A percentile compares a stretch with the other conserved stretches of the same genome.
These are phyloP conservation scores for Curvularia sp. DNA, from an alignment of 2,329 filamentous ascomycete genomes.

Conservation along the genomic window DNA sequence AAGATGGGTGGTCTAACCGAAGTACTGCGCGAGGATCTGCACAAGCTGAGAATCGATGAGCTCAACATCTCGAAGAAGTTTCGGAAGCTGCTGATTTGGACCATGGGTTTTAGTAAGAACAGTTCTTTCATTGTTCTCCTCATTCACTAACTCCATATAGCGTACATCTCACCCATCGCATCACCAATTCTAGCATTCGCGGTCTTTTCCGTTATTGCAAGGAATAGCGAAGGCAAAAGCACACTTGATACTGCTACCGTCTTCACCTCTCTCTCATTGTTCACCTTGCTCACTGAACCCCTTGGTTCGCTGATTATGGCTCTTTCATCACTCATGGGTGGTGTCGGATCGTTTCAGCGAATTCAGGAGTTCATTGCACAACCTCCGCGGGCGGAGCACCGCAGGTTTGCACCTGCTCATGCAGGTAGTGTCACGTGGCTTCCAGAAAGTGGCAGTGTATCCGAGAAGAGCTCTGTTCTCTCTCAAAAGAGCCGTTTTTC, in stretches of 20 bases:
- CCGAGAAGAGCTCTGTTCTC: constrained; percentile 35
- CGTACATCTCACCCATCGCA: constrained; percentile 44
- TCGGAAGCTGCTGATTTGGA: constrained; percentile 47
- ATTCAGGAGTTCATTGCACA: constrained; percentile 56
- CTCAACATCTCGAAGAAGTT: constrained; percentile 46
- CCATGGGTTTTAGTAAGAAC: constrained; percentile 44
- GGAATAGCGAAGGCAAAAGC: constrained; percentile 39
- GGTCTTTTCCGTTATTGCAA: constrained; percentile 53
- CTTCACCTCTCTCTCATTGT: constrained; percentile 58
- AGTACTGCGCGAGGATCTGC: constrained; percentile 39
- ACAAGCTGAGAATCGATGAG: constrained; percentile 44
- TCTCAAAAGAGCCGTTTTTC: constrained; percentile 37
- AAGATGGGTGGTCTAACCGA: constrained; percentile 54
- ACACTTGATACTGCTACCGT: constrained; percentile 52
- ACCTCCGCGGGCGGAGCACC: constrained; percentile 27
- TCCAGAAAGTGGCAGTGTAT: constrained; percentile 30
- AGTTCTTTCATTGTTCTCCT: not conserved
- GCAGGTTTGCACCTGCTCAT: constrained; percentile 30
- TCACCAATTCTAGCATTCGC: constrained; percentile 57
- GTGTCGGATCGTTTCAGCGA: constrained; percentile 55
- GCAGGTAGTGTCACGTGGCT: constrained; percentile 28
- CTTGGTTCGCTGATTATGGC: constrained; percentile 56
- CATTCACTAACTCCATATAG: constrained; percentile 21
- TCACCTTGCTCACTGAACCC: constrained; percentile 56
- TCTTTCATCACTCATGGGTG: constrained; percentile 53